Percentiles rank a stretch among this genome's conserved stretches.
phyloP scores from a whole-genome alignment of 345 rosid genomes.

The Lenwebbia sp. region DNA sequence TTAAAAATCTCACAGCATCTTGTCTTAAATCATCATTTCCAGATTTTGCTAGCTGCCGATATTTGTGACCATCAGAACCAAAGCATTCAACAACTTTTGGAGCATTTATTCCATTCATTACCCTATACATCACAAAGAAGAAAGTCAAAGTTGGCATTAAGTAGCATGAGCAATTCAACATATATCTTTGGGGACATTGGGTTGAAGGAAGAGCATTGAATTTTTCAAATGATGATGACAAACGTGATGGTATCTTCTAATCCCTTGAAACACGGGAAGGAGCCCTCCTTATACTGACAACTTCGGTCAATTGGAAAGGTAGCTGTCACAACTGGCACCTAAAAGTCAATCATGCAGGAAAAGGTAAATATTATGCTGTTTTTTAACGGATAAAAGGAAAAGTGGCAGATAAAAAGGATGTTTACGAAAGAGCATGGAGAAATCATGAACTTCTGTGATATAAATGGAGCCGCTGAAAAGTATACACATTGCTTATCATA shows the following conservation, averaged over 20 bases:
- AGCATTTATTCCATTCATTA: slow-evolving; percentile 95
- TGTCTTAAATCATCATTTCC: slow-evolving; percentile 98
- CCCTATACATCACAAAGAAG: slow-evolving; percentile 33
- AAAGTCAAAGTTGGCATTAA: slow-evolving; percentile 2
- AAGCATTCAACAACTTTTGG: slow-evolving; percentile 90
- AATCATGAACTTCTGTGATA: neutral
- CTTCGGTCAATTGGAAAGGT: slow-evolving; percentile 60
- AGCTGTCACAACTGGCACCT: slow-evolving; percentile 98
- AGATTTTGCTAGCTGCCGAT: slow-evolving; percentile 93
- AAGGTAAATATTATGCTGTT: neutral
- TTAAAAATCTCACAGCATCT: slow-evolving; percentile 74
- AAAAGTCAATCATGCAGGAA: neutral
- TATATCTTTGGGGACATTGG: neutral
- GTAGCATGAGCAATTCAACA: neutral
- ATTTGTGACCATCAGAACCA: slow-evolving; percentile 86
- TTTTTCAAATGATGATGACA: slow-evolving; percentile 4
- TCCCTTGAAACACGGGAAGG: slow-evolving; percentile 78
- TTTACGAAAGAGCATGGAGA: neutral
- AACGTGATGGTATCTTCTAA: slow-evolving; percentile 73
- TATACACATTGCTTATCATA: neutral
- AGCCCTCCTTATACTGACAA: slow-evolving; percentile 73
- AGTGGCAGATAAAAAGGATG: neutral
- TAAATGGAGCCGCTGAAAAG: neutral
- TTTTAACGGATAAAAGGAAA: neutral
- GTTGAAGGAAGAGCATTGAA: slow-evolving; percentile 1